Evolutionary conservation across 2,329 filamentous ascomycete species (phyloP), one percentile per base, ranked within the genome.

Genomic region (Colletotrichum incanum): DNA sequence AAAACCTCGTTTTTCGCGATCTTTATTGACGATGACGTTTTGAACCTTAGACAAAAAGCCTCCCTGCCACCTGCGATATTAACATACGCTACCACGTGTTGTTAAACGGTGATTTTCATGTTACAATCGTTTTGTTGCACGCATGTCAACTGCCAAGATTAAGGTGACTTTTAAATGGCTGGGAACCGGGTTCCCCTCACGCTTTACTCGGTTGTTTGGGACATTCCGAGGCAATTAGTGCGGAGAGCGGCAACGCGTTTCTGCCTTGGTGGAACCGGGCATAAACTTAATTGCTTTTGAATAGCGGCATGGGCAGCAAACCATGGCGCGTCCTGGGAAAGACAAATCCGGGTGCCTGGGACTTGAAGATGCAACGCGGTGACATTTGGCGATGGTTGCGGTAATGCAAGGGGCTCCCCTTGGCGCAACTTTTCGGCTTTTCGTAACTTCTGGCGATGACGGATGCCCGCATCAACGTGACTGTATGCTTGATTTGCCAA

Each of bases 1-100:
- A 39, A 59, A 45, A 41, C 23, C 55, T 31, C 5, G 20, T 20
- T 43, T 31, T 45, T 61, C 49, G 63, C 39, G 55, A 67, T 67
- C 23, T 41, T 66, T 18, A 43, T 61, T 50, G 67, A 61, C 39
- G 41, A 56, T 56, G 50, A 31, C 50, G 50, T 52, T 31, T 16
- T 11, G 7, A 8, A 31, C 14, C 50, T 28, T 28, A 1, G 3
- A 8, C 9, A 14, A 18, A 14, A 26, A 3, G 9, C 12, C 37
- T 4, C 28, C 18, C 28, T 37, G 16, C 6, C 18, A 6, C 3
- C 16, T 37, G 18, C 5, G 28, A 34, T 6, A 37, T n/a, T 55
- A 3, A 1, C 3, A 6, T 12, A 31, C 26, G 50, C 26, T 28
- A 31, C 50, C 50, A 50, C 47, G 47, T 50, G 47, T n/a, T 31